Evolutionary conservation across 2,329 filamentous ascomycete genomes (phyloP).

Genomic region (Colletotrichum salicis): DNA sequence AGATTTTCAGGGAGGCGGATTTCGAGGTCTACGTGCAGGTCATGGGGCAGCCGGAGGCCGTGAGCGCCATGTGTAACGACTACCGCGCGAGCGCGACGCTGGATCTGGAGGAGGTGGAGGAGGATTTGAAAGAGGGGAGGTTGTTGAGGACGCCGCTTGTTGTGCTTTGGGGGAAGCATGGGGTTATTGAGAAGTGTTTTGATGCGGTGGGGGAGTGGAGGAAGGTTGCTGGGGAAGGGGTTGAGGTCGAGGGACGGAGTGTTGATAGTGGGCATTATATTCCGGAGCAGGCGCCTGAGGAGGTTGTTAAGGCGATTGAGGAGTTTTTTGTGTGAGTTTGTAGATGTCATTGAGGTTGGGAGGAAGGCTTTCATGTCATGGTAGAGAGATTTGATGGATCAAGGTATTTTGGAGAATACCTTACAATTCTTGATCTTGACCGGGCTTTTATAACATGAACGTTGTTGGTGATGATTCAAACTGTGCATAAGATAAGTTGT

Average conservation of each 20-base stretch:
- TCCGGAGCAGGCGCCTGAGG: constrained; percentile 61
- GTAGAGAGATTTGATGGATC: too few relatives aligned
- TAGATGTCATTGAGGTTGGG: neutral
- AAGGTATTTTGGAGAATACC: too few relatives aligned
- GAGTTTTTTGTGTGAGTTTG: constrained; percentile 51
- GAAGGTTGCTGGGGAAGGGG: constrained; percentile 51
- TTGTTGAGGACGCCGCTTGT: constrained; percentile 58
- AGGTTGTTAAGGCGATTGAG: constrained; percentile 52
- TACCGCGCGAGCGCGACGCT: constrained; percentile 63
- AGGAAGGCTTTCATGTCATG: neutral
- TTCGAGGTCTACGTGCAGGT: constrained; percentile 54
- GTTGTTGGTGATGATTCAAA: too few relatives aligned
- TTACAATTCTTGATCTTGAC: too few relatives aligned
- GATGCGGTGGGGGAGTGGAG: constrained; percentile 62
- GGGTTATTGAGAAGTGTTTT: constrained; percentile 61
- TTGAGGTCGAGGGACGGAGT: constrained; percentile 50
- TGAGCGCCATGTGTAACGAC: constrained; percentile 65
- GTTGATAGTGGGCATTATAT: constrained; percentile 62
- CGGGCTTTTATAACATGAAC: too few relatives aligned
- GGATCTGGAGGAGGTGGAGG: constrained; percentile 61
- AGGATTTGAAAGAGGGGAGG: constrained; percentile 54
- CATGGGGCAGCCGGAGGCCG: constrained; percentile 51
- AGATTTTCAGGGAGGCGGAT: constrained; percentile 46
- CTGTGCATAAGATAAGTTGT: too few relatives aligned
- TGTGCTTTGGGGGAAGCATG: constrained; percentile 61